A percentile compares a stretch with the other conserved stretches of the same genome.
phyloP scores from a whole-genome alignment of 495 filamentous ascomycete species.

The Daldinia grandis region DNA sequence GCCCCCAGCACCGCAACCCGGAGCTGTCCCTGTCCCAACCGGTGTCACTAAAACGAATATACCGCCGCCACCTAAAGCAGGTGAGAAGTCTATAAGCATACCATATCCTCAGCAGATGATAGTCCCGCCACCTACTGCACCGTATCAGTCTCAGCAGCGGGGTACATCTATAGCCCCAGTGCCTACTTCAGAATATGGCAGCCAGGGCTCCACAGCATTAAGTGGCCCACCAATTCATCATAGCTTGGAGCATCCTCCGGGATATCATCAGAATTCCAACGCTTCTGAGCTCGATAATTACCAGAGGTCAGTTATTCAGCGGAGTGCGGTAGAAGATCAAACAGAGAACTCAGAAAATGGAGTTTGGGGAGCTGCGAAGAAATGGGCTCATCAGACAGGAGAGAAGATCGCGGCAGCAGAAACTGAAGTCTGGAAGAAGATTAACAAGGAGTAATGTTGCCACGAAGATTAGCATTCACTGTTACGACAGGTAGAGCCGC shows the following conservation, averaged over 20 bases:
- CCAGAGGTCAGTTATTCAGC: constrained; percentile 44
- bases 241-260: constrained; percentile 57
- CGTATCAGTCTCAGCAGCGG: constrained; percentile 47
- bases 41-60: constrained; percentile 41
- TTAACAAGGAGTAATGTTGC: constrained; percentile 59
- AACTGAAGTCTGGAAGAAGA: constrained; percentile 75
- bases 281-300: constrained; percentile 54
- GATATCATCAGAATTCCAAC: constrained; percentile 65
- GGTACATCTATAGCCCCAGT: constrained; percentile 47
- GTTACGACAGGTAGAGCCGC: background rate
- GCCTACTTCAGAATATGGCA: constrained; percentile 33
- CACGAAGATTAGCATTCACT: background rate
- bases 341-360: constrained; percentile 54
- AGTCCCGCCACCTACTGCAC: constrained; percentile 48
- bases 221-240: constrained; percentile 15
- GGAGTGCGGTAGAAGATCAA: constrained; percentile 36
- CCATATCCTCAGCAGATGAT: constrained; percentile 55
- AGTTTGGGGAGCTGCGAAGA: constrained; percentile 64
- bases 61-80: constrained; percentile 66
- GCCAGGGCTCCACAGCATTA: constrained; percentile 22
- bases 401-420: constrained; percentile 69
- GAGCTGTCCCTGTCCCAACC: constrained; percentile 55
- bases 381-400: constrained; percentile 68
- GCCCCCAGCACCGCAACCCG: constrained; percentile 70
- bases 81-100: constrained; percentile 47